Conservation (phyloP, 2,329 filamentous ascomycete genomes). For the Apiospora sp. region DNA sequence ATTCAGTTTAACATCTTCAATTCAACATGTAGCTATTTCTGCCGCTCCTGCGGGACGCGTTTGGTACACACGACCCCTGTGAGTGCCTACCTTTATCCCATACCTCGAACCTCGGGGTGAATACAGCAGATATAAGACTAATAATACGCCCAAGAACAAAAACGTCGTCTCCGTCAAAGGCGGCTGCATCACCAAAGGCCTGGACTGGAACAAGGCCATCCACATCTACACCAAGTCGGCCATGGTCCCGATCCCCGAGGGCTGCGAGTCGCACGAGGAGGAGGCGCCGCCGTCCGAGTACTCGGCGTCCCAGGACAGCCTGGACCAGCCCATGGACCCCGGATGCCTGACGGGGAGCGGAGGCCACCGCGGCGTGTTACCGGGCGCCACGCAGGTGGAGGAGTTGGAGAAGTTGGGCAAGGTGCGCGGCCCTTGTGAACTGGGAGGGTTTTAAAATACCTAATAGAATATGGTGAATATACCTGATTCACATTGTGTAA, state of each 20-base stretch:
- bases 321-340: slow-evolving; percentile 53
- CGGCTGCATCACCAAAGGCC: slow-evolving; percentile 66
- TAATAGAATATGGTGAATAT: too few species aligned
- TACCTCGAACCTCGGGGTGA: too few species aligned
- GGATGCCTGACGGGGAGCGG: slow-evolving; percentile 45
- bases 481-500: too few species aligned
- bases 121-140: too few species aligned
- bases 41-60: slow-evolving; percentile 70
- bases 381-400: not conserved
- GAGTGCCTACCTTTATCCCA: slow-evolving; percentile 39
- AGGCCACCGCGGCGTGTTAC: slow-evolving; percentile 32
- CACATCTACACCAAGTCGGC: slow-evolving; percentile 75
- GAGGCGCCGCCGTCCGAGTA: slow-evolving; percentile 53
- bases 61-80: slow-evolving; percentile 69
- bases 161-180: slow-evolving; percentile 71
- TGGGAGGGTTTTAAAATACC: slow-evolving; percentile 31
- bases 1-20: not conserved
- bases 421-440: slow-evolving; percentile 38
- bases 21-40: slow-evolving; percentile 63
- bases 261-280: slow-evolving; percentile 63
- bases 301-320: slow-evolving; percentile 51
- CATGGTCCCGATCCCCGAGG: slow-evolving; percentile 74
- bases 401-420: not conserved
- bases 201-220: slow-evolving; percentile 67
- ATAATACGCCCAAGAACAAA: too few species aligned